Evolutionary conservation across 2,329 filamentous ascomycete genomes (phyloP), one percentile per base, ranked within the genome.

Genomic region (Oidium heveae): DNA sequence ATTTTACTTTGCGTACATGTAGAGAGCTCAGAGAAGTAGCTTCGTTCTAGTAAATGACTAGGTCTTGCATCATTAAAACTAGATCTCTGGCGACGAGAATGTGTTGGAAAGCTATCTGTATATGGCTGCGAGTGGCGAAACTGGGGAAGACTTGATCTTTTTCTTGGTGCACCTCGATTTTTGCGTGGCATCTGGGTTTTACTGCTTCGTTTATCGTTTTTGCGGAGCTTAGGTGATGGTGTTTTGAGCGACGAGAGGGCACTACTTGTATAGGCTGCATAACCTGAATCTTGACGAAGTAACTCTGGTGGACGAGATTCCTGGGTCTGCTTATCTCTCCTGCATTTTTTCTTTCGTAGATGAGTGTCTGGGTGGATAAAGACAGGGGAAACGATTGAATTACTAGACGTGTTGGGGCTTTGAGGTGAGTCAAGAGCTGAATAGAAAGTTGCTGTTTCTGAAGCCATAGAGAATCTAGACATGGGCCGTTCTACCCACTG

Each of bases 1-100:
- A 13, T 33, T 33, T n/a, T 36, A 36, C 34, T 8, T 16, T 15
- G 32, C 15, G 49, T 18, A 33, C 15, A 34, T 12, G 49, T 13
- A 12, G 64, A 62, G 49, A 65, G 65, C n/a, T 65, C 61, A 52
- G 62, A 65, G 56, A 61, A 64, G 56, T 63, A 56, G 46, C 61
- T 61, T 22, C 50, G 59, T 34, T 54, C 56, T 24, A 47, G 54
- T 43, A 18, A 51, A 15, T 57, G 55, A 39, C 36, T 43, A 22
- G 46, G 51, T n/a, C 39, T 41, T 56, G 55, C 53, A 54, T 55
- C 44, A 56, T 53, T 54, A 58, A 53, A 43, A 55, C 55, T 34
- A 18, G 34, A 16, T 28, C 39, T 20, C n/a, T 9, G 24, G 1
- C 28, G 13, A 36, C 36, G 28, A n/a, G 10, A 34, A 6, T 52